phyloP scores from a whole-genome alignment of 2,329 filamentous ascomycete genomes.

The Fusarium solani-melongenae region DNA sequence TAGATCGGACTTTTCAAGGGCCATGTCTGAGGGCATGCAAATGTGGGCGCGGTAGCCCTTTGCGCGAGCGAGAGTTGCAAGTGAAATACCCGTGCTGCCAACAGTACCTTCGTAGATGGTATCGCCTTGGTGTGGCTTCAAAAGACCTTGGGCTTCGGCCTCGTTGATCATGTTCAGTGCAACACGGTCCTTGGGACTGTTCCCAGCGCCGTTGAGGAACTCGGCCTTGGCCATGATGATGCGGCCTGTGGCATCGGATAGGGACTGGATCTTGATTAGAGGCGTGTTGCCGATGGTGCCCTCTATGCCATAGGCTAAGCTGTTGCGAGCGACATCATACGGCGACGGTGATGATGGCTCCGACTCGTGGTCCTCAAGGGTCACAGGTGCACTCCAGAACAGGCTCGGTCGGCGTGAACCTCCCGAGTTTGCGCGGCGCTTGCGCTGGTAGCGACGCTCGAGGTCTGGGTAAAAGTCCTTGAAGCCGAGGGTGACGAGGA shows the following conservation, averaged over 20 bases:
- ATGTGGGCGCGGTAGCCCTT: conserved; percentile 93
- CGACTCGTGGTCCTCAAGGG: conserved; percentile 67
- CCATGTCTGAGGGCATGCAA: conserved; percentile 96
- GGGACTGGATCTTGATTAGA: conserved; percentile 83
- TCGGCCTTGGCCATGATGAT: conserved; percentile 94
- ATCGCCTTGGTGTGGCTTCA: conserved; percentile 85
- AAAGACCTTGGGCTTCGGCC: conserved; percentile 81
- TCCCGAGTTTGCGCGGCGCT: conserved; percentile 42
- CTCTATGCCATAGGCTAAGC: conserved; percentile 81
- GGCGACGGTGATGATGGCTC: conserved; percentile 33
- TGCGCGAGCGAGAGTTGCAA: conserved; percentile 88
- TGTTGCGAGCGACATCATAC: conserved; percentile 45
- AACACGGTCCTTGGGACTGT: conserved; percentile 94
- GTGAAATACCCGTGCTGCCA: conserved; percentile 93
- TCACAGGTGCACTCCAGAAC: conserved; percentile 60
- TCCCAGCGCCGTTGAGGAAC: conserved; percentile 94
- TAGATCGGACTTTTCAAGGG: conserved; percentile 87
- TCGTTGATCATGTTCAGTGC: conserved; percentile 87
- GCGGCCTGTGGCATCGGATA: conserved; percentile 88
- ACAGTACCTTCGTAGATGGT: conserved; percentile 98
- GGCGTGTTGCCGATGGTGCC: conserved; percentile 95
- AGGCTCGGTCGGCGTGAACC: conserved; percentile 54
- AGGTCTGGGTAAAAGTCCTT: conserved; percentile 84
- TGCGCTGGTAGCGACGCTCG: conserved; percentile 70
- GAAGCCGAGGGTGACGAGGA: conserved; percentile 79